Base-by-base conservation (phyloP, 257 asterid species). In the Avicennia marina region DNA sequence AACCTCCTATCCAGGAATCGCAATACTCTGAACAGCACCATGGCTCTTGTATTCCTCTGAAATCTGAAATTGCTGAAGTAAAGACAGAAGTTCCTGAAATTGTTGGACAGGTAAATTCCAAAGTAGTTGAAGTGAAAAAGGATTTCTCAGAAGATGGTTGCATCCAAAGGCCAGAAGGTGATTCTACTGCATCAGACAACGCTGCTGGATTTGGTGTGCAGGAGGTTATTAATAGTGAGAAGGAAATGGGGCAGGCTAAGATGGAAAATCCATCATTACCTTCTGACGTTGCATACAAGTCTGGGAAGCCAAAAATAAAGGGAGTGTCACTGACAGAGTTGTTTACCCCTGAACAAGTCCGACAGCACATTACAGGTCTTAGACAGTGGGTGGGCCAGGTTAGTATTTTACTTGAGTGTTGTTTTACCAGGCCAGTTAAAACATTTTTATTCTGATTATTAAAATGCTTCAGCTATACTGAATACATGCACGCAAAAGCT, bases 311-410 rank as follows among this genome's bases (percentile, higher is more conserved):
- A 47, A 75, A 72, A 60, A 78, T 88, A 62, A 91, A 91, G 68
- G 98, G 89, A 52, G 98, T 91, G n/a, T 91, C 98, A 39, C 16
- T 91, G 90, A 91, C 70, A 53, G 98, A 91, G 68, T 69, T 91
- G 63, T 91, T 91, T 78, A 88, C 96, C 36, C 96, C 98, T 21
- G 98, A 85, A 66, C 96, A 88, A 78, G 93, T 88, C 65, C 74
- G 87, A 72, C 80, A 74, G 69, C 98, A 91, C 72, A 88, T 88
- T 66, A 39, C 41, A 39, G 89, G 96, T 71, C 95, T 91, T 61
- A 76, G 98, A 64, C 95, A 74, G 75, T 91, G 98, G 98, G 75
- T 91, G 45, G 98, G 98, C 71, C 98, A 91, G 96, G 98, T 91
- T 57, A 74, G 85, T 73, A 25, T 40, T 27, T 24, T 29, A 48